These are phyloP conservation scores for Phyllostachys edulis DNA, from an alignment of 176 grass and related monocot genomes.

Conservation along the genomic window DNA sequence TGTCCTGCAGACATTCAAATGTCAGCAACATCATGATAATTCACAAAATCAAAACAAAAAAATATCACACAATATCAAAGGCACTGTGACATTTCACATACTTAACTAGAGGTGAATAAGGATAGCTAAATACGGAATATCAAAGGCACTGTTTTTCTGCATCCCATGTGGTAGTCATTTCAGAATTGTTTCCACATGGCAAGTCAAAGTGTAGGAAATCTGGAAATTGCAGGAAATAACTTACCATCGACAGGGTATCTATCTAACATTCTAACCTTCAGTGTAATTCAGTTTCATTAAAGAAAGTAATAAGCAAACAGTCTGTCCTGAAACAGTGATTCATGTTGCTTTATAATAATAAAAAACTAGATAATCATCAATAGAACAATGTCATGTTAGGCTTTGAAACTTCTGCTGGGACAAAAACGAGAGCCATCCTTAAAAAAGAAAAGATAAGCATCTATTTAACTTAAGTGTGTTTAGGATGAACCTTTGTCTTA, in stretches of 20 bases:
- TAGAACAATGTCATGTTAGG: background rate
- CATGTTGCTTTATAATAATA: background rate
- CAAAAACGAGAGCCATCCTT: background rate
- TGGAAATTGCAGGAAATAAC: background rate
- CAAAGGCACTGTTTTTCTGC: background rate
- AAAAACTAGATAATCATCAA: background rate
- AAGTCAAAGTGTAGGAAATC: background rate
- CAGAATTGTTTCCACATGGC: background rate
- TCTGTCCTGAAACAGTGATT: background rate
- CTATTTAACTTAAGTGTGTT: background rate
- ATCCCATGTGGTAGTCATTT: background rate
- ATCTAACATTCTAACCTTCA: background rate
- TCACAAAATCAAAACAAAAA: background rate
- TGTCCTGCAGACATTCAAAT: constrained; percentile 55
- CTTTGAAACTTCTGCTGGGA: background rate
- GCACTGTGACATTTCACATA: constrained; percentile 9
- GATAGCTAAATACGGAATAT: background rate
- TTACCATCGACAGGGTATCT: background rate
- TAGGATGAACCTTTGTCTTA: constrained; percentile 47
- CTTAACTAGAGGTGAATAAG: background rate
- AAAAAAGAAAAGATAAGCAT: background rate
- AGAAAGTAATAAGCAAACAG: background rate
- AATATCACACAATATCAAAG: background rate
- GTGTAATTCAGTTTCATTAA: background rate
- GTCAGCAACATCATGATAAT: background rate